Base-by-base conservation (phyloP, 306 rosid species). In the Cucurbita ficifolia region DNA sequence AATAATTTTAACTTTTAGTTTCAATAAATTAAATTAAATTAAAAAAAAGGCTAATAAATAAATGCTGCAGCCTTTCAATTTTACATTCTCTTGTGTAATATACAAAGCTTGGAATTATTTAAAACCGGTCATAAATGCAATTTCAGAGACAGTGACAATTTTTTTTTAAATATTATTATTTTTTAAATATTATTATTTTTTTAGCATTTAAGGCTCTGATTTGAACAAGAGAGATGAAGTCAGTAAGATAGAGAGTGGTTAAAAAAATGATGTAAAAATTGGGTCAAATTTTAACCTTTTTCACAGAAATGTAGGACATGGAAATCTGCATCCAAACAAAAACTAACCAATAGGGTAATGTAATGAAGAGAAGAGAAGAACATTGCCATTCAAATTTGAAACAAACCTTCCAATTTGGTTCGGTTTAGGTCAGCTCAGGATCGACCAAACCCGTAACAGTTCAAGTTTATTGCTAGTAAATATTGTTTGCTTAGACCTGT, bases 301-400 rank as follows among this genome's bases (percentile, higher is more conserved):
- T 74, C 70, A 74, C 77, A 58, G 70, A 74, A 74, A 58, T 42
- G 77, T 58, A 74, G 77, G 77, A 74, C 70, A 59, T 17, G 56
- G n/a, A 45, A 74, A 43, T 29, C 16, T 57, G 60, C 5, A 38
- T 5, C 48, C 22, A 74, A 57, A 21, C 68, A 54, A 56, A 74
- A 56, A 22, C 21, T 2, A 46, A 22, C 75, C 46, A 50, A 71
- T 49, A 70, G 74, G 56, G 35, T 7, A 46, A 46, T 54, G n/a
- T 18, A 19, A 29, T 16, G 21, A 29, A 35, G 11, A 12, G 4
- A 3, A 9, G 12, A 39, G 7, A 39, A 39, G 1, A 39, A 39
- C 7, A 1, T 39, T 4, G 42, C 33, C 33, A 29, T 29, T 29
- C 33, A 29, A 29, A 29, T 29, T 29, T 29, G 2, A 29, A 29